Base-by-base conservation (phyloP, 164 flowering plant genomes). In the Piper longum region DNA sequence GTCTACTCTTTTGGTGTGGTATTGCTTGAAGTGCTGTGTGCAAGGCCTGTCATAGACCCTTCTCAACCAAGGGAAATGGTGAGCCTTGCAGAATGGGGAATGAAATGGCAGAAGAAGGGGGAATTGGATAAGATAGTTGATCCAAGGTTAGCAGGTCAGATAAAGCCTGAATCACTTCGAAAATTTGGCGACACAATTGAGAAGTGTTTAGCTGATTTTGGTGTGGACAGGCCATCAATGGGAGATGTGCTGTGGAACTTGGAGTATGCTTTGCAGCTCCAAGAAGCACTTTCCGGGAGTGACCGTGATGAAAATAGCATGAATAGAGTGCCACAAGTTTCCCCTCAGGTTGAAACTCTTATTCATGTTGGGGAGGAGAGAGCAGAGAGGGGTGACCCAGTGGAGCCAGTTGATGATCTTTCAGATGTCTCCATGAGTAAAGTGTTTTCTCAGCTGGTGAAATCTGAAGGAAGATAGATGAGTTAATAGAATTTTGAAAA, bases 1-100 rank as follows among this genome's bases (percentile, higher is more conserved):
- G 90, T 91, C 2, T 91, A 85, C 77, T 88, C 96, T 0, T 88
- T 91, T 65, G 98, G 98, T 5, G 98, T 91, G 40, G 96, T 88
- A 40, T 67, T 91, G 81, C 69, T 83, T 62, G 98, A 91, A 73
- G 79, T 86, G 19, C 75, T 91, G 7, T 82, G 87, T 64, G 98
- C 89, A 13, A 78, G 96, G 66, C 83, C 96, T n/a, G 98, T 83
- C 7, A 84, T 91, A 14, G 89, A 88, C 70, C 93, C 96, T 36
- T 78, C 93, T 7, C 88, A 75, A 56, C 85, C 90, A 1, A 78
- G 86, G 59, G 89, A 83, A 62, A 65, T 62, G 75, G 90, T 86
- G 66, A 86, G 80, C 67, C 74, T 91, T 16, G 78, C 80, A 2
- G 97, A 91, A 64, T 88, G 91, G 91, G 89, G 78, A 54, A 64